Conservation (phyloP, 2,329 filamentous ascomycete species). For the Clonostachys solani region DNA sequence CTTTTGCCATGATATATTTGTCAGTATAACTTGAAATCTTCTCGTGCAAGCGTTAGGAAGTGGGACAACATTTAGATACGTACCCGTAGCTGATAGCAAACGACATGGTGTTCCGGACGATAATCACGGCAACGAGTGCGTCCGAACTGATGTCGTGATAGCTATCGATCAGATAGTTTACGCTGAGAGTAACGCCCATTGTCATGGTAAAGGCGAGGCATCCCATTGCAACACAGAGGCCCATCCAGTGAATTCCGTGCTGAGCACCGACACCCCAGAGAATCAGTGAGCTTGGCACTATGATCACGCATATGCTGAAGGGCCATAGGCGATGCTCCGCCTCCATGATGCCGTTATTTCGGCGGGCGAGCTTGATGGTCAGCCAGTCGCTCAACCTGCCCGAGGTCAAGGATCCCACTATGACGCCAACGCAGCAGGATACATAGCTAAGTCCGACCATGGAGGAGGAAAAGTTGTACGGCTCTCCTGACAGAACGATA, state of each 20-base stretch:
- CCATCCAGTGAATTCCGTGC: slow-evolving; percentile 33
- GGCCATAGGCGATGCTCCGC: slow-evolving; percentile 36
- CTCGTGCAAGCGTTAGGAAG: too few species aligned
- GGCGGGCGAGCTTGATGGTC: slow-evolving; percentile 28
- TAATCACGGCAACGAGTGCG: slow-evolving; percentile 29
- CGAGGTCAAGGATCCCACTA: slow-evolving; percentile 11
- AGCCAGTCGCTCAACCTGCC: slow-evolving; percentile 31
- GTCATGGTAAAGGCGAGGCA: slow-evolving; percentile 23
- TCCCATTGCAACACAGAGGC: slow-evolving; percentile 32
- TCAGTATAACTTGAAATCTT: too few species aligned
- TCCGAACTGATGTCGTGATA: slow-evolving; percentile 33
- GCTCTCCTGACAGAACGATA: slow-evolving; percentile 18
- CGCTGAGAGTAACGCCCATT: slow-evolving; percentile 26
- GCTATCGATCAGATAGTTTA: slow-evolving; percentile 33
- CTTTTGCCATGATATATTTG: slow-evolving; percentile 39
- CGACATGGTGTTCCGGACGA: slow-evolving; percentile 30
- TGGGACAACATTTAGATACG: slow-evolving; percentile 32
- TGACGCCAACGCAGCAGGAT: slow-evolving; percentile 1
- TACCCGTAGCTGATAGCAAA: slow-evolving; percentile 24
- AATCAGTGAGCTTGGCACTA: slow-evolving; percentile 18
- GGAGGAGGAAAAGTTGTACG: slow-evolving; percentile 17
- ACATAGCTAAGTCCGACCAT: slow-evolving; percentile 2
- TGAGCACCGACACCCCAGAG: slow-evolving; percentile 28
- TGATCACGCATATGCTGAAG: slow-evolving; percentile 20
- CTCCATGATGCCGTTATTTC: slow-evolving; percentile 33